Evolutionary conservation across 1,284 basidiomycete genomes (phyloP).

Genomic region (Irpex lacteus): DNA sequence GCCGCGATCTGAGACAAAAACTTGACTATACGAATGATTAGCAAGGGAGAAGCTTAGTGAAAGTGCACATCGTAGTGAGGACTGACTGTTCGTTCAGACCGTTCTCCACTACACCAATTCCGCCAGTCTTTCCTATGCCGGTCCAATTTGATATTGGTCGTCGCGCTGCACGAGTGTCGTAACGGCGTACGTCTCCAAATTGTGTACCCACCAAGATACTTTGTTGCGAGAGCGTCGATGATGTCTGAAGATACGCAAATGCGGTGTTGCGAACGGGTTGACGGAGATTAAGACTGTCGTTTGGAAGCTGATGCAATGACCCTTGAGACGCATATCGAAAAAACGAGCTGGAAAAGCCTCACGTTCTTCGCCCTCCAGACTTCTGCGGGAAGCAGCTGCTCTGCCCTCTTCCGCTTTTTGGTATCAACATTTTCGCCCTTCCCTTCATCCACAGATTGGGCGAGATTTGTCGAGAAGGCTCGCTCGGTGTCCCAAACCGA

Average conservation of each 20-base stretch:
- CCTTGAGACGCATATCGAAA: not conserved
- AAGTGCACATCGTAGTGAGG: not conserved
- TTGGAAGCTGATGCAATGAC: constrained; percentile 52
- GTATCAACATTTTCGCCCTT: constrained; percentile 18
- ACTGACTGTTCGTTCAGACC: constrained; percentile 71
- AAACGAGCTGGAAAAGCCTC: not conserved
- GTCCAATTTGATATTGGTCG: constrained; percentile 72
- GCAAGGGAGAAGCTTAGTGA: constrained; percentile 1
- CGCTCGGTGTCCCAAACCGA: constrained; percentile 79
- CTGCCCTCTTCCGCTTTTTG: constrained; percentile 71
- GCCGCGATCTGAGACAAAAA: constrained; percentile 74
- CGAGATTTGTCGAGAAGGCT: constrained; percentile 46
- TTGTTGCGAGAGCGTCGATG: constrained; percentile 36
- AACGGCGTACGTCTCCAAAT: constrained; percentile 73
- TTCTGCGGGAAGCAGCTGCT: constrained; percentile 66
- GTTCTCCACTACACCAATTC: constrained; percentile 59
- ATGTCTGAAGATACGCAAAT: constrained; percentile 51
- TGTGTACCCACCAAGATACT: constrained; percentile 76
- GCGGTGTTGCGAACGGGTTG: constrained; percentile 80
- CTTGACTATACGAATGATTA: constrained; percentile 48
- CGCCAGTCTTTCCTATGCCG: constrained; percentile 60
- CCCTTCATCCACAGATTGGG: constrained; percentile 15
- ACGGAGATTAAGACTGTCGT: constrained; percentile 76
- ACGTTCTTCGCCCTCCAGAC: constrained; percentile 81
- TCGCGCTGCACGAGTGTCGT: constrained; percentile 75